Base-by-base conservation (phyloP, 2,329 filamentous ascomycete species). In the Talaromyces pinophilus region DNA sequence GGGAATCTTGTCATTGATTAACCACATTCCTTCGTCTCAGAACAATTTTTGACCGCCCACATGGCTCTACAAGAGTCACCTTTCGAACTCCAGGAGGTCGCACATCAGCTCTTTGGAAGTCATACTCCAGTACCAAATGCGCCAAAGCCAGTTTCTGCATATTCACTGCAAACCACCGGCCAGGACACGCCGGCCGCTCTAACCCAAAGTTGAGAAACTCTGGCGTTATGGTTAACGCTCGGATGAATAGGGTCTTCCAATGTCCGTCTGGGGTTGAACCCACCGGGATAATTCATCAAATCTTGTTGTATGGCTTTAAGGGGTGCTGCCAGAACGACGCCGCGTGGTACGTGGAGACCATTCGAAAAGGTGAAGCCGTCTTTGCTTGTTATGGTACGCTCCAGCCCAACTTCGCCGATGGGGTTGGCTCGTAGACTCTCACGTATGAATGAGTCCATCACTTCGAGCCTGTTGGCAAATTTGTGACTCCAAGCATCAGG, bases 351-450 rank as follows among this genome's bases (percentile, higher is more conserved):
- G 30, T 55, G 52, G 3, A 35, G 28, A 19, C 52, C 52, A 19
- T 55, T 55, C 7, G 52, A 55, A n/a, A 55, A 55, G 35, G 28
- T 55, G 17, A 55, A 55, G 28, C 50, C 50, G 8, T 55, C 17
- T 35, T 55, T 19, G 7, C 50, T 55, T 55, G 50, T 55, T 33
- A 55, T 35, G 50, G 28, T 35, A 19, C 28, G 28, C 33, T 55
- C 50, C 17, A 55, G 17, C 8, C 50, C 50, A 55, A 55, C 28
- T 19, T 55, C 50, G 17, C 50, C 50, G 17, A 55, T 55, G 33
- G 50, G 50, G n/a, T 55, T 55, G 50, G 50, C 50, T 55, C 50
- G 25, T 55, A 55, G 50, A 35, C 50, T 55, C 50, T 55, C 50
- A 13, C 50, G 50, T 33, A 55, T 55, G n/a, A 55, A 55, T 7